Evolutionary conservation across 2,329 filamentous ascomycete genomes (phyloP).

Genomic region (Bipolaris gigantea): DNA sequence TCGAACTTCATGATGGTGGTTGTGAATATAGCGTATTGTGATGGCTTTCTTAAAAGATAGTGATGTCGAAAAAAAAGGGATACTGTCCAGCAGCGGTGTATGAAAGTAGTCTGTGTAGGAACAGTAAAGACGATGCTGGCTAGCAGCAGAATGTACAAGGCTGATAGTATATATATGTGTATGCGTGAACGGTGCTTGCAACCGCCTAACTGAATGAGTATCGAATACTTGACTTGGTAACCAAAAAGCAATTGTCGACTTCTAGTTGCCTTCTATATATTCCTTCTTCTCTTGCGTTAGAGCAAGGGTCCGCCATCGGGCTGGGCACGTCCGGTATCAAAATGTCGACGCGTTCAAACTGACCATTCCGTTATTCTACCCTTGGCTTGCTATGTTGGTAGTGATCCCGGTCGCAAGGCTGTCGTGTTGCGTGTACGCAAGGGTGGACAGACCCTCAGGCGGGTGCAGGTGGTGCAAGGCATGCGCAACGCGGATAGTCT

Average conservation of each 20-base stretch:
- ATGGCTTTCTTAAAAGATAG: neutral
- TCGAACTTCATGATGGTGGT: constrained; percentile 34
- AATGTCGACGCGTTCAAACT: constrained; percentile 9
- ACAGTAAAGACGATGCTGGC: constrained; percentile 20
- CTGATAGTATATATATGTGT: neutral
- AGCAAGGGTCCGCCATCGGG: neutral
- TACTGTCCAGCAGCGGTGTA: constrained; percentile 34
- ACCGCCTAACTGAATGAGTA: constrained; percentile 10
- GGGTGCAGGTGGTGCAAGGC: constrained; percentile 20
- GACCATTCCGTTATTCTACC: neutral
- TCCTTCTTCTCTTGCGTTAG: neutral
- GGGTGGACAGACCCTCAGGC: constrained; percentile 20
- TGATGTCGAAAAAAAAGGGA: neutral
- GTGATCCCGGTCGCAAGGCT: constrained; percentile 1
- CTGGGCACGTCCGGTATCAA: constrained; percentile 9
- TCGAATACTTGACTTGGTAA: constrained; percentile 8
- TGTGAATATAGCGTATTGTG: neutral
- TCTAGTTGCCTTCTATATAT: constrained; percentile 14
- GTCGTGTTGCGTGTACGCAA: constrained; percentile 17
- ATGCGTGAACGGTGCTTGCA: constrained; percentile 13
- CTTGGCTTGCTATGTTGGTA: constrained; percentile 1
- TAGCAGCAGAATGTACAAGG: constrained; percentile 29
- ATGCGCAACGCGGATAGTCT: constrained; percentile 22
- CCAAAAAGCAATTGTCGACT: neutral
- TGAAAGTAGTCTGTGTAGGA: constrained; percentile 8